These are phyloP conservation scores for Pneumocystis carinii DNA, from an alignment of 1,139 yeast species.

Conservation along the genomic window DNA sequence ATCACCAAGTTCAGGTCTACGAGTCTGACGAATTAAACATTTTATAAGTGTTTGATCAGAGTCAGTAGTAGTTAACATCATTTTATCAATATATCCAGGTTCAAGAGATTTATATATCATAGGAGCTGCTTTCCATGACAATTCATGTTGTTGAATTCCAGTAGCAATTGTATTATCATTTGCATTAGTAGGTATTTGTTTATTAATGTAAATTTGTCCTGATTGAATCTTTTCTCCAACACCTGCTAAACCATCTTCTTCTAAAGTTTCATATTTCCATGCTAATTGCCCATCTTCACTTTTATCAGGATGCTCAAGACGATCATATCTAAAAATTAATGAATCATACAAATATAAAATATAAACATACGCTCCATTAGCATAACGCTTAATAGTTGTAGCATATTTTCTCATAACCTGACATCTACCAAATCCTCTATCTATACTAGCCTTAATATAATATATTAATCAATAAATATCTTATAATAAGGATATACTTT, in stretches of 20 bases:
- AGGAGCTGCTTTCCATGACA: constrained; percentile 76
- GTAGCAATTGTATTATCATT: constrained; percentile 39
- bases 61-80: constrained; percentile 91
- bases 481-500: constrained; percentile 25
- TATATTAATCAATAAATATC: not conserved
- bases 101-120: constrained; percentile 87
- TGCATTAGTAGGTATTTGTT: constrained; percentile 78
- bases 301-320: constrained; percentile 4
- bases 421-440: constrained; percentile 96
- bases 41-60: constrained; percentile 89
- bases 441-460: constrained; percentile 46
- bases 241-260: constrained; percentile 93
- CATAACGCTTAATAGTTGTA: constrained; percentile 72
- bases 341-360: constrained; percentile 55
- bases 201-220: constrained; percentile 89
- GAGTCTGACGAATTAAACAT: constrained; percentile 81
- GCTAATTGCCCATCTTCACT: constrained; percentile 48
- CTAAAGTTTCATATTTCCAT: constrained; percentile 72
- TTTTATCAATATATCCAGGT: constrained; percentile 89
- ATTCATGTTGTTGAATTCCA: constrained; percentile 24
- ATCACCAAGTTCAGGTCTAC: constrained; percentile 97
- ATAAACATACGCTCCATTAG: constrained; percentile 84
- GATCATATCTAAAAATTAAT: constrained; percentile 40
- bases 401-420: constrained; percentile 93
- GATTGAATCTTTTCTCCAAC: constrained; percentile 82